A percentile compares a stretch with the other conserved stretches of the same genome.
Conservation (phyloP, 2,329 filamentous ascomycete genomes). For the Botrytis aclada region DNA sequence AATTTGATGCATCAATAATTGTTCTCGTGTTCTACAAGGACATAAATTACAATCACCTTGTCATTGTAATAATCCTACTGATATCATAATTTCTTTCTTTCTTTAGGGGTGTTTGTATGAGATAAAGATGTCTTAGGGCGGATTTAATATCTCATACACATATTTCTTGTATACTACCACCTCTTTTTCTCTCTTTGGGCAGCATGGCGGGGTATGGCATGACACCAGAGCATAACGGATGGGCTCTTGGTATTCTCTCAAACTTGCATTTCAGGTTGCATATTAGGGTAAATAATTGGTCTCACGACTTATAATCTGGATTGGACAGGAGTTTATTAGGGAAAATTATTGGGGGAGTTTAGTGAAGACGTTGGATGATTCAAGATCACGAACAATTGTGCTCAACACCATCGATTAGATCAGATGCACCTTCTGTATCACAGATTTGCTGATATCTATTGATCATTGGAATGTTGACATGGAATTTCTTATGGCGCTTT, state of each 20-base stretch:
- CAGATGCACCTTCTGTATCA: not conserved
- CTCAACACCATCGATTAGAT: not conserved
- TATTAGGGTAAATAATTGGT: slow-evolving; percentile 1
- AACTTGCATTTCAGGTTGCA: not conserved
- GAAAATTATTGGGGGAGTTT: not conserved
- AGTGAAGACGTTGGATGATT: not conserved
- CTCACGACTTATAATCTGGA: not conserved
- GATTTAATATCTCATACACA: not conserved
- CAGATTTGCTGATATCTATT: not conserved
- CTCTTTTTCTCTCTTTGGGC: not conserved
- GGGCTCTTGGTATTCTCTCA: not conserved
- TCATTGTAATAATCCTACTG: not conserved
- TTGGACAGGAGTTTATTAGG: not conserved
- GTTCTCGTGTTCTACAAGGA: not conserved
- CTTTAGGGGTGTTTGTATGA: not conserved
- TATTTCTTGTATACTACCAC: not conserved
- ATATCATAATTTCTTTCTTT: not conserved
- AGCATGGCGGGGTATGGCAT: not conserved
- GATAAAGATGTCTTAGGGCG: not conserved
- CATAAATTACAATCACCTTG: not conserved
- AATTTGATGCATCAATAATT: not conserved
- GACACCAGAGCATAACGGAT: not conserved
- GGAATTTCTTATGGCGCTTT: not conserved
- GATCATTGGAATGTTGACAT: not conserved
- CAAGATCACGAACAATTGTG: not conserved